Evolutionary conservation across 441 rosid genomes (phyloP).

Genomic region (Pelargonium fulgidum): DNA sequence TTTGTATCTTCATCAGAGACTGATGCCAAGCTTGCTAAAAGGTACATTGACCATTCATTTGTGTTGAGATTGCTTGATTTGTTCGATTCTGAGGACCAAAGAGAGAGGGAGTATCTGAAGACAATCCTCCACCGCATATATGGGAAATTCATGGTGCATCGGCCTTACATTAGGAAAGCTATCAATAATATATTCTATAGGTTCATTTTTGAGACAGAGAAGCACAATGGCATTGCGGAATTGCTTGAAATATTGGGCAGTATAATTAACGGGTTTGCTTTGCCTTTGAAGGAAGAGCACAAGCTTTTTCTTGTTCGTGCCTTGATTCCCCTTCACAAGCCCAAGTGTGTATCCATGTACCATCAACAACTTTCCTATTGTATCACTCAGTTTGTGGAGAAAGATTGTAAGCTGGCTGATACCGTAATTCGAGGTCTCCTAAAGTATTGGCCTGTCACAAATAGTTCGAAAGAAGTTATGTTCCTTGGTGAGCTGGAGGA

Average conservation of each 20-base stretch:
- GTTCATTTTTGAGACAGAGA: conserved; percentile 41
- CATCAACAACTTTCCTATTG: conserved; percentile 84
- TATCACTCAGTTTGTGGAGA: conserved; percentile 80
- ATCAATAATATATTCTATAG: conserved; percentile 68
- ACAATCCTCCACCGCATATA: conserved; percentile 43
- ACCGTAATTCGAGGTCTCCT: conserved; percentile 69
- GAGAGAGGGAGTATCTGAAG: conserved; percentile 85
- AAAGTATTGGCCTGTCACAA: conserved; percentile 78
- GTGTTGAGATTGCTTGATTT: conserved; percentile 67
- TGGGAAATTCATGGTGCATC: conserved; percentile 22
- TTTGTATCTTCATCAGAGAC: conserved; percentile 75
- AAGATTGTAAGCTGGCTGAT: conserved; percentile 77
- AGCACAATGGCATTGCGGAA: conserved; percentile 17
- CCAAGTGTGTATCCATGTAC: conserved; percentile 61
- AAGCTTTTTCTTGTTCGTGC: conserved; percentile 70
- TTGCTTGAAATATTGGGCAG: conserved; percentile 17
- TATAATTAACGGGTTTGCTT: conserved; percentile 38
- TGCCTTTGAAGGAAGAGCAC: conserved; percentile 90
- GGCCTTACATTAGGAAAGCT: conserved; percentile 67
- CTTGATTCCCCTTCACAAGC: conserved; percentile 83
- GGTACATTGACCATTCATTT: conserved; percentile 76
- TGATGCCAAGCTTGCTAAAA: conserved; percentile 78
- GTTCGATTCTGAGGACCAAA: conserved; percentile 80
- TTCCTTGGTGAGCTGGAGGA: conserved; percentile 89
- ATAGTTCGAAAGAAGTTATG: conserved; percentile 32